Base-by-base conservation (phyloP, 1,284 basidiomycete species). In the Xerocomus amazonicus region DNA sequence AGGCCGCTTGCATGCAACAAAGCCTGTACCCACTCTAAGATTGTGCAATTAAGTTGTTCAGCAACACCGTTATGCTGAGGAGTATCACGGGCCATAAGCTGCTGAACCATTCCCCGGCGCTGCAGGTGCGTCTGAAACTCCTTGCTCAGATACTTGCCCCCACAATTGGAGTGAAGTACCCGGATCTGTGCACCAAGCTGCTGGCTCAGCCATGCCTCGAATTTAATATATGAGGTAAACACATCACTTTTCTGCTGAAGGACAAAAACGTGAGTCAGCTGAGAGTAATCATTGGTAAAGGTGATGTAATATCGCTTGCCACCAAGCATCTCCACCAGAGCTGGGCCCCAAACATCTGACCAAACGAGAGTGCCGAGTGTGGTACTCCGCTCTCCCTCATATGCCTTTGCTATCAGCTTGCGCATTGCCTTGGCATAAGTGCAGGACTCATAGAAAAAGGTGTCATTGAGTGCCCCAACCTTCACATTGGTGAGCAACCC, bases 281-380 rank as follows among this genome's bases (percentile, higher is more conserved):
- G 36, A 0, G 63, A 64, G 4, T 57, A 19, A 40, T 72, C 67
- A 37, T 73, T 63, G 0, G 55, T 67, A 47, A 69, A 72, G 0
- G 59, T 63, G 16, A 67, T 52, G 41, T 67, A 71, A 42, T 73
- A 72, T 0, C 26, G 1, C 10, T 53, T 48, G 3, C 59, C 58
- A 1, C 57, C 51, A 0, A 57, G 54, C 0, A 65, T 57, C 14
- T 44, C 37, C 4, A 66, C 51, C 6, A 58, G 61, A 0, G 65
- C 57, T 4, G 66, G 70, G 35, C 70, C 70, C 67, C 70, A 73
- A 0, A 73, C 13, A 37, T 73, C 63, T 1, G 53, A 52, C 26
- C 65, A 65, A 3, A 68, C 51, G 13, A 62, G 48, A 0, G 48
- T 51, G 7, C 55, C 52, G 19, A 59, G 47, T 1, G 42, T 38